phyloP scores from a whole-genome alignment of 2,329 filamentous ascomycete genomes.

The Cladophialophora carrionii region DNA sequence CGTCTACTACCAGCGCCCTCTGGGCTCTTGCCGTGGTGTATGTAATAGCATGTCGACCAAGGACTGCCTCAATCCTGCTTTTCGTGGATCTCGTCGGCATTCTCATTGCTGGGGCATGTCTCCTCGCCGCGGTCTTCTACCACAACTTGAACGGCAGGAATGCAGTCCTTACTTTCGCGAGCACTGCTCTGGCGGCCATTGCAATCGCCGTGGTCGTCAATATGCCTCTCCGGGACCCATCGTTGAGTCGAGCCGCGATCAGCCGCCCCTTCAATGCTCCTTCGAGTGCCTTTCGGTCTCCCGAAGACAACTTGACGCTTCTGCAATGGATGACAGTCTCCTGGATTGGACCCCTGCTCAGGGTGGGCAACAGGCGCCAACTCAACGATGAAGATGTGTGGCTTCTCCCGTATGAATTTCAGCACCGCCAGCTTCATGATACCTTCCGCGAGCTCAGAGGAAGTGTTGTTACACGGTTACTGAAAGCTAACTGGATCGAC shows the following conservation, averaged over 20 bases:
- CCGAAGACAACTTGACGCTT: constrained; percentile 77
- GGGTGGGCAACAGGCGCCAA: constrained; percentile 64
- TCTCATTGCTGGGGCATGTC: constrained; percentile 11
- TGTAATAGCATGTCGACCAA: constrained; percentile 24
- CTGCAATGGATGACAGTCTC: constrained; percentile 85
- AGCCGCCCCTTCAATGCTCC: constrained; percentile 61
- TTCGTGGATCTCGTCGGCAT: constrained; percentile 21
- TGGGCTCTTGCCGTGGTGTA: constrained; percentile 25
- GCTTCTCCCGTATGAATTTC: constrained; percentile 77
- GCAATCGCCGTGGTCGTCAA: constrained; percentile 60
- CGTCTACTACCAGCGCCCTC: constrained; percentile 12
- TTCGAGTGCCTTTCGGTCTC: constrained; percentile 65
- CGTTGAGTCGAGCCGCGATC: constrained; percentile 60
- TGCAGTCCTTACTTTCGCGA: constrained; percentile 16
- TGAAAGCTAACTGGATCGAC: constrained; percentile 79
- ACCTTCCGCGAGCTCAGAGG: constrained; percentile 74
- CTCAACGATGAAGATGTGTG: constrained; percentile 81
- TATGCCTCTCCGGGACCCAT: constrained; percentile 71
- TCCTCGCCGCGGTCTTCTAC: constrained; percentile 22
- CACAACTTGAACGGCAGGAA: constrained; percentile 4
- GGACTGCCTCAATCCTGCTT: constrained; percentile 27
- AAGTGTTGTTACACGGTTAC: constrained; percentile 69
- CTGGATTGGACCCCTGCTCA: constrained; percentile 78
- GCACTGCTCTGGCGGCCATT: constrained; percentile 20
- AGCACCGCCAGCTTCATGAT: constrained; percentile 74